Evolutionary conservation across 805 yeast species (phyloP).

Genomic region (Deakozyma indianensis): DNA sequence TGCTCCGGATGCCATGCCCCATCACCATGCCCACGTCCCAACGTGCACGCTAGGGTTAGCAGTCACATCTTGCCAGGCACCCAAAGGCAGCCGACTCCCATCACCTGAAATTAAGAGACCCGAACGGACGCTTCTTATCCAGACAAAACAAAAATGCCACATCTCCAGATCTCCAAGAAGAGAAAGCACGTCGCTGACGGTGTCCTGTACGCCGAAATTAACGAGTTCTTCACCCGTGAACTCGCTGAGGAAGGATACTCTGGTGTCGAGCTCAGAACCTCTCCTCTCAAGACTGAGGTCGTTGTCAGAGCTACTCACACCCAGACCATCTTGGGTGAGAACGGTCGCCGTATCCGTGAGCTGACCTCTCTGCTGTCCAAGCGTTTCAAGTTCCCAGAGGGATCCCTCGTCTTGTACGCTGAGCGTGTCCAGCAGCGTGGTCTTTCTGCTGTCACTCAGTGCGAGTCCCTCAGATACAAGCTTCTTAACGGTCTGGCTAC

Average conservation of each 20-base stretch:
- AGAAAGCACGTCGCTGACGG: constrained; percentile 99
- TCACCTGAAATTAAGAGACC: no score
- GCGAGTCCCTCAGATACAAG: constrained; percentile 97
- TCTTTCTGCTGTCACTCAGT: constrained; percentile 98
- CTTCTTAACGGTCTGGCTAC: constrained; percentile 96
- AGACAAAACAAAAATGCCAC: neutral
- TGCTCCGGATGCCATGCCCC: no score
- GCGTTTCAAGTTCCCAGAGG: constrained; percentile 95
- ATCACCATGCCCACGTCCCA: no score
- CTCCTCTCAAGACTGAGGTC: constrained; percentile 96
- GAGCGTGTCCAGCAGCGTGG: constrained; percentile 99
- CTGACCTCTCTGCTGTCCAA: constrained; percentile 93
- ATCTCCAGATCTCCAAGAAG: constrained; percentile 66
- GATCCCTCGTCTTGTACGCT: constrained; percentile 87
- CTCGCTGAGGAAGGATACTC: constrained; percentile 99
- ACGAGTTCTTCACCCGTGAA: constrained; percentile 99
- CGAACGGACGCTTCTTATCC: no score
- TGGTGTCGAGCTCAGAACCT: constrained; percentile 98
- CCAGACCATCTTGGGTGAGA: constrained; percentile 97
- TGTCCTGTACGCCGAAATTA: constrained; percentile 99
- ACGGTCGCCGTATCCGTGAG: constrained; percentile 99
- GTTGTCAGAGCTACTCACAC: constrained; percentile 99
- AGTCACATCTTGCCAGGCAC: no score
- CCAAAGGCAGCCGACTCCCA: no score
- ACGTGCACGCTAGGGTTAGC: no score